phyloP scores from a whole-genome alignment of 495 filamentous ascomycete genomes.

The Barbatosphaeria neglecta region DNA sequence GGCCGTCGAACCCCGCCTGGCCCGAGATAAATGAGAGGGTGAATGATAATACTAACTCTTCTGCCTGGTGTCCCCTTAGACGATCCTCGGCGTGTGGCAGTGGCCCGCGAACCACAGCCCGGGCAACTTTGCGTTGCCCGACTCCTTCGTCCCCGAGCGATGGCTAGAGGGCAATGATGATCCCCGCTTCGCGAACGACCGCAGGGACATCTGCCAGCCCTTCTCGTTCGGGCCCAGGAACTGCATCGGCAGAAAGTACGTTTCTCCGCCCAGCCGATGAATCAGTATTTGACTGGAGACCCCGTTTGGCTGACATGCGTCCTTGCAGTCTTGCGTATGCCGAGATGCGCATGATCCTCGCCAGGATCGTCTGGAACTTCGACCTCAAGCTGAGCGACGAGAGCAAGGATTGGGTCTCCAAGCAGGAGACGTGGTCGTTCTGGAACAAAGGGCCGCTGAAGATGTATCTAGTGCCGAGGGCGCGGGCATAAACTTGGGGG shows the following conservation, averaged over 20 bases:
- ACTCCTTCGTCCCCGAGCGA: conserved; percentile 26
- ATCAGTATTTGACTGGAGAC: neutral
- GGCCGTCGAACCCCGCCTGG: neutral
- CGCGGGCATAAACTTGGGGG: neutral
- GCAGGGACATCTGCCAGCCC: conserved; percentile 19
- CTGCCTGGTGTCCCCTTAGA: neutral
- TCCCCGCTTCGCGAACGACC: conserved; percentile 14
- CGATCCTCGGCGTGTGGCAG: conserved; percentile 6
- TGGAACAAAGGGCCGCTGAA: conserved; percentile 13
- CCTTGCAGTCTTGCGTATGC: conserved; percentile 4
- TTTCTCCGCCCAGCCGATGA: neutral
- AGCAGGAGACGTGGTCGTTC: conserved; percentile 6
- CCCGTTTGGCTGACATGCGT: neutral
- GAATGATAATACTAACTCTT: too few relatives aligned
- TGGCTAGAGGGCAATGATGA: conserved; percentile 23
- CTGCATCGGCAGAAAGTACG: conserved; percentile 29
- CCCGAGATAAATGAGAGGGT: neutral
- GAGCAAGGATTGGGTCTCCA: conserved; percentile 12
- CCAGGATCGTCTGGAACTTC: conserved; percentile 26
- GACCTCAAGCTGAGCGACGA: conserved; percentile 24
- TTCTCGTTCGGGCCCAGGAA: conserved; percentile 32
- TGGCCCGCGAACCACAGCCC: conserved; percentile 13
- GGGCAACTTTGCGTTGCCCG: conserved; percentile 18
- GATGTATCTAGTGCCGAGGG: neutral
- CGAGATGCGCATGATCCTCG: conserved; percentile 26